These are phyloP conservation scores for Arthonia radiata DNA, from an alignment of 495 filamentous ascomycete genomes.

Conservation along the genomic window DNA sequence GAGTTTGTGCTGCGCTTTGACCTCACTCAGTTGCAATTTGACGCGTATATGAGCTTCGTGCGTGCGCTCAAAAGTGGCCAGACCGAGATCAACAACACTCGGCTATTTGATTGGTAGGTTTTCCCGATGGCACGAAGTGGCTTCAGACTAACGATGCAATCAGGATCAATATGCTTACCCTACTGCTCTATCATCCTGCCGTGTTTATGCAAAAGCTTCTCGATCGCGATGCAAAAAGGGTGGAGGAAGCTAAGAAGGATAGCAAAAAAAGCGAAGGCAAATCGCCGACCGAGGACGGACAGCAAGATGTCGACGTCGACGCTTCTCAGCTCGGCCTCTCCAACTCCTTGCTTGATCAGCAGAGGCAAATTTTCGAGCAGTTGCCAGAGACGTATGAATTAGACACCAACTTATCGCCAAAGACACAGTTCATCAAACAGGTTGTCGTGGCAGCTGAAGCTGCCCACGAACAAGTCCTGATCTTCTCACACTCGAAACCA, in stretches of 20 bases:
- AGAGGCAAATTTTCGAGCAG: slow-evolving; percentile 12
- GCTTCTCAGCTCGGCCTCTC: slow-evolving; percentile 14
- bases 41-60: slow-evolving; percentile 29
- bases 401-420: slow-evolving; percentile 29
- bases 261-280: background rate
- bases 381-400: slow-evolving; percentile 9
- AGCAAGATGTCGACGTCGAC: slow-evolving; percentile 1
- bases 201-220: background rate
- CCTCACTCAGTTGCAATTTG: slow-evolving; percentile 37
- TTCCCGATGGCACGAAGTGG: no score
- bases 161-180: no score
- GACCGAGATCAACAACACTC: no score
- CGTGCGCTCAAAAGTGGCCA: no score
- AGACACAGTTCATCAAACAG: slow-evolving; percentile 33
- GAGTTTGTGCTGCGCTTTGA: slow-evolving; percentile 63
- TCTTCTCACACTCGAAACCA: slow-evolving; percentile 52
- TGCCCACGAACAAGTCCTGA: slow-evolving; percentile 43
- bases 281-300: background rate
- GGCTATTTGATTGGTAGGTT: no score
- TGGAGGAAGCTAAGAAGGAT: no score
- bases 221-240: background rate
- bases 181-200: background rate
- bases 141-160: no score
- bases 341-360: slow-evolving; percentile 7
- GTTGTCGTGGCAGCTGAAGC: slow-evolving; percentile 38